Percentiles rank a stretch among this genome's conserved stretches.
Conservation (phyloP, 2,329 filamentous ascomycete species). For the Aspergillus quadricinctus region DNA sequence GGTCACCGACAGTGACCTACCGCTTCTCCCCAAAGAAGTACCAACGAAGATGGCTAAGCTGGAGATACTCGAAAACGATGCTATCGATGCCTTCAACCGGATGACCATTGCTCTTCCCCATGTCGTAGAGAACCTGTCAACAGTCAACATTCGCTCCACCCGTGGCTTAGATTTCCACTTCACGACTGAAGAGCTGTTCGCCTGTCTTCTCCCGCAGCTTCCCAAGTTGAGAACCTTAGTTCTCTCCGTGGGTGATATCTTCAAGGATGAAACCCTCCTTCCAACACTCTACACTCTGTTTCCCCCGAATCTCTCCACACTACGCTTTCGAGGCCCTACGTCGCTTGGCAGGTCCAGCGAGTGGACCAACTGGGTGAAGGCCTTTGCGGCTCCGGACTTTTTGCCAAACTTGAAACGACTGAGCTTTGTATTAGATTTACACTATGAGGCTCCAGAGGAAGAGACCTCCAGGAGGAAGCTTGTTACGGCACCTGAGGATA, state of each 20-base stretch:
- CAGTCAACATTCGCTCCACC: slow-evolving; percentile 19
- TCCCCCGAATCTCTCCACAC: slow-evolving; percentile 19
- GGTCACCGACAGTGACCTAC: background rate
- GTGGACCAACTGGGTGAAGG: slow-evolving; percentile 20
- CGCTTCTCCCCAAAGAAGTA: background rate
- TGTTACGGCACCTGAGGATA: slow-evolving; percentile 1
- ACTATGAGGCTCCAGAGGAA: slow-evolving; percentile 3
- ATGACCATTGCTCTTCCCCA: slow-evolving; percentile 17
- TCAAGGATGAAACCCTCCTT: slow-evolving; percentile 12
- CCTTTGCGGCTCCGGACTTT: slow-evolving; percentile 17
- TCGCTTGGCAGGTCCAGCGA: slow-evolving; percentile 14
- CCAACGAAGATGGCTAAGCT: slow-evolving; percentile 13
- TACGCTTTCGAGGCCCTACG: slow-evolving; percentile 22
- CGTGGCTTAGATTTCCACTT: slow-evolving; percentile 16
- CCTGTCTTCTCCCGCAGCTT: slow-evolving; percentile 11
- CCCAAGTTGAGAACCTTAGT: slow-evolving; percentile 12
- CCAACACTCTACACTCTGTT: slow-evolving; percentile 14
- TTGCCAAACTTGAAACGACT: slow-evolving; percentile 18
- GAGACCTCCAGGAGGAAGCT: background rate
- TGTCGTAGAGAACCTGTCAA: slow-evolving; percentile 12
- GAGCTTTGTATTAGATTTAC: slow-evolving; percentile 21
- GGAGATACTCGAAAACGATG: slow-evolving; percentile 26
- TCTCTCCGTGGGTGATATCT: slow-evolving; percentile 20
- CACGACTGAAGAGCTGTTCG: slow-evolving; percentile 10
- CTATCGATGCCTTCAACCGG: slow-evolving; percentile 19